Evolutionary conservation across 2,329 filamentous ascomycete genomes (phyloP).

Genomic region (Fusarium sarcochroum): DNA sequence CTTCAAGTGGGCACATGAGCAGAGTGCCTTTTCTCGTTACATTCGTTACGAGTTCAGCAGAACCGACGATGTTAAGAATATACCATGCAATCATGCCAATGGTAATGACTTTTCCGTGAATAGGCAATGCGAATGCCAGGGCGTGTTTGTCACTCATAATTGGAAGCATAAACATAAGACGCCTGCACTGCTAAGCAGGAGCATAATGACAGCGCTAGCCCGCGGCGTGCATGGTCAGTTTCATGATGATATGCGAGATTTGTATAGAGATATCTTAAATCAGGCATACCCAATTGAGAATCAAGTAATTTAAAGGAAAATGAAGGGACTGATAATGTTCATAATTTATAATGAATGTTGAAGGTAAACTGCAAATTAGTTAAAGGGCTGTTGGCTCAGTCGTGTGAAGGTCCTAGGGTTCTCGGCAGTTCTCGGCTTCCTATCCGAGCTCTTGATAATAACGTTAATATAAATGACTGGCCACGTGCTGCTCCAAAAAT

Average conservation of each 20-base stretch:
- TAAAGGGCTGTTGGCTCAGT: too few relatives aligned
- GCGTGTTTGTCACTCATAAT: constrained; percentile 20
- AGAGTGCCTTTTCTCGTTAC: constrained; percentile 20
- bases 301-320: neutral
- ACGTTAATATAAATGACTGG: too few relatives aligned
- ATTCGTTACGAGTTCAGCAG: constrained; percentile 26
- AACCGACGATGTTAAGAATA: constrained; percentile 9
- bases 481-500: too few relatives aligned
- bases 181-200: constrained; percentile 21
- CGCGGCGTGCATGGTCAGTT: constrained; percentile 25
- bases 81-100: constrained; percentile 19
- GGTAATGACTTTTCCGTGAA: constrained; percentile 6
- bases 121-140: constrained; percentile 12
- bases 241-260: neutral
- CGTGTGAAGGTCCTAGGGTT: too few relatives aligned
- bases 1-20: constrained; percentile 14
- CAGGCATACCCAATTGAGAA: constrained; percentile 5
- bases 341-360: too few relatives aligned
- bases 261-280: neutral
- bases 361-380: too few relatives aligned
- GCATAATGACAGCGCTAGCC: constrained; percentile 22
- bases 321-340: too few relatives aligned
- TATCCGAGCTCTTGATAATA: too few relatives aligned
- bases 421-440: too few relatives aligned
- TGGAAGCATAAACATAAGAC: constrained; percentile 24